Evolutionary conservation across 2,329 filamentous ascomycete genomes (phyloP), one percentile per base, ranked within the genome.

Genomic region (Chaetothyriales sp.): DNA sequence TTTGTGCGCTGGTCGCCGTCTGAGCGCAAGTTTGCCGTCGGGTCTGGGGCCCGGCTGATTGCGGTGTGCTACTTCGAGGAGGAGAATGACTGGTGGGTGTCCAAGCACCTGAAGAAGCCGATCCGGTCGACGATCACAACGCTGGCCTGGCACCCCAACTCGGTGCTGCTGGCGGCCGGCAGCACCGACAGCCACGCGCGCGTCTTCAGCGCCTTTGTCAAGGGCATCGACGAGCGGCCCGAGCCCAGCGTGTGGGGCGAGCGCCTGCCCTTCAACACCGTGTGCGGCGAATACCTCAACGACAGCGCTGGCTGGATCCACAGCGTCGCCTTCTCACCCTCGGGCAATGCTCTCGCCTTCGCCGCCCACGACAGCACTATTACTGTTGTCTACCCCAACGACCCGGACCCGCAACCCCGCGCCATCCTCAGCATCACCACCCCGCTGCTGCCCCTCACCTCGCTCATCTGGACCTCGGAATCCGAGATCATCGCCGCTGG

Each of bases 71-170:
- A 96, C 73, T 98, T 98, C 62, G 92, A 98, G 65, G 86, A 95
- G 67, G 92, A 98, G 70, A 95, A 98, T 70, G 89, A 98, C 73
- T 98, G 92, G 92, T 98, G 92, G 92, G 90, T 98, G 43, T 95
- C 89, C 39, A 98, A 98, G 76, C 92, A 98, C 70, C 72, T 98
- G 64, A 96, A 96, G 80, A 98, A 96, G 78, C 92, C 92, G 18
- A 94, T 98, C 62, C 85, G 90, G 59, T 95, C 88, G 66, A 98
- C 92, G 51, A 90, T 98, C 62, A 96, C 92, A 51, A 88, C 85
- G 15, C 80, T 98, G 44, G 83, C 84, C 51, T 98, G 92, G 92
- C 92, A 98, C 69, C 92, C 92, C 36, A 98, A 98, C 75, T 93
- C 86, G 8, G 92, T 98, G 15, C 78, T 98, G 28, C 76, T 98